Base-by-base conservation (phyloP, 306 rosid species). In the Quercus cerris region DNA sequence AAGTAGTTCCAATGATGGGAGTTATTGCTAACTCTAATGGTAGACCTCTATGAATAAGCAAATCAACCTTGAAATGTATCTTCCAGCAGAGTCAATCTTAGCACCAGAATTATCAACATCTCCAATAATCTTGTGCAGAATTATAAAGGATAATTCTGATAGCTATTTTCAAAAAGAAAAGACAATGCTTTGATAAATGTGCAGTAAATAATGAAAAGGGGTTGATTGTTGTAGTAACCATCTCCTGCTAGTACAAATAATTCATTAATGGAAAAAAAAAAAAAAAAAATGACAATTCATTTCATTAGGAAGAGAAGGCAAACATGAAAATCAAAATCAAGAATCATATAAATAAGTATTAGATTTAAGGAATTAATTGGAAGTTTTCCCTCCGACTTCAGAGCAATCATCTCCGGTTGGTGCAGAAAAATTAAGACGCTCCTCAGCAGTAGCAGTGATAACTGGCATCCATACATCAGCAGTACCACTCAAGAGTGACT, bases 401-500 rank as follows among this genome's bases (percentile, higher is more conserved):
- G 80, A 46, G 79, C 25, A 64, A 71, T 61, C 80, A 70, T 85
- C 95, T 64, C 52, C 93, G 0, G 78, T 23, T 41, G 97, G 72
- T 0, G 86, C 85, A 12, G 91, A 72, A 76, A 94, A 94, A 58
- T 83, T 89, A 7, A 91, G 91, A 6, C 97, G 85, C 80, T 93
- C 97, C 73, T 94, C 97, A 1, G 93, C 85, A 31, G 82, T 83
- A 28, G 97, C 97, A 70, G 95, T 93, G 84, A 94, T 90, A 27
- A 94, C 97, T 0, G 99, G 99, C 90, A 94, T 82, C 99, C 97
- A 94, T 56, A 91, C 74, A 81, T 89, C 92, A 71, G 97, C 95
- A 2, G 99, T 93, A n/a, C 73, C 88, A 68, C 97, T 94, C 88
- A 94, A 82, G 56, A 93, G 94, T 5, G 94, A 84, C 51, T 79